Percentiles rank a stretch among this genome's conserved stretches.
Conservation (phyloP, 2,329 filamentous ascomycete genomes). For the Calonectria pseudoreteaudii region DNA sequence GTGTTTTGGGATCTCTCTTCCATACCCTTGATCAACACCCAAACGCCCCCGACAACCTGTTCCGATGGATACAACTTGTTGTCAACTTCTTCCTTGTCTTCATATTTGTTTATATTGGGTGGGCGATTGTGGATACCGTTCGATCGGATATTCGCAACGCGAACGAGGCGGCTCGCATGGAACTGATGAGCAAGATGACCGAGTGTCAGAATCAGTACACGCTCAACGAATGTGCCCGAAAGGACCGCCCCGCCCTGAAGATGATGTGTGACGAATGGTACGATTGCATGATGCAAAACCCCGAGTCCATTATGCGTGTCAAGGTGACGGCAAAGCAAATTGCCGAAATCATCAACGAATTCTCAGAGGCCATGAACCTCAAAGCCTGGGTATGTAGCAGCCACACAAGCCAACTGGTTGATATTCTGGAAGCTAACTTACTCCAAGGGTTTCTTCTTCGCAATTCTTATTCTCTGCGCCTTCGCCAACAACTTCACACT, state of each 20-base stretch:
- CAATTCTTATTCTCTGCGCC: constrained; percentile 60
- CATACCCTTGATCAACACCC: constrained; percentile 67
- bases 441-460: constrained; percentile 62
- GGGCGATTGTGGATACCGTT: constrained; percentile 76
- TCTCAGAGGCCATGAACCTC: constrained; percentile 89
- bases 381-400: constrained; percentile 71
- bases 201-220: constrained; percentile 79
- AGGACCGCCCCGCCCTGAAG: constrained; percentile 78
- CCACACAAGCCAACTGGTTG: not conserved
- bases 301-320: constrained; percentile 80
- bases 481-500: constrained; percentile 64
- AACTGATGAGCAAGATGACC: constrained; percentile 78
- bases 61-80: constrained; percentile 68
- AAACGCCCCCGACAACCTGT: constrained; percentile 69
- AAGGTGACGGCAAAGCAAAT: constrained; percentile 88
- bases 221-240: constrained; percentile 78
- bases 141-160: constrained; percentile 81
- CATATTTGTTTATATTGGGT: constrained; percentile 73
- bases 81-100: constrained; percentile 74
- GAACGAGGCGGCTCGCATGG: constrained; percentile 74
- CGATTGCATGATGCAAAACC: constrained; percentile 87
- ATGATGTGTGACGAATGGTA: constrained; percentile 83
- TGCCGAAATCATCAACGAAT: constrained; percentile 92
- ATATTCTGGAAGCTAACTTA: constrained; percentile 25
- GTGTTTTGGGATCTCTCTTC: constrained; percentile 59